Percentiles rank a stretch among this genome's conserved stretches.
Conservation (phyloP, 345 rosid species). For the Boechera divaricarpa region DNA sequence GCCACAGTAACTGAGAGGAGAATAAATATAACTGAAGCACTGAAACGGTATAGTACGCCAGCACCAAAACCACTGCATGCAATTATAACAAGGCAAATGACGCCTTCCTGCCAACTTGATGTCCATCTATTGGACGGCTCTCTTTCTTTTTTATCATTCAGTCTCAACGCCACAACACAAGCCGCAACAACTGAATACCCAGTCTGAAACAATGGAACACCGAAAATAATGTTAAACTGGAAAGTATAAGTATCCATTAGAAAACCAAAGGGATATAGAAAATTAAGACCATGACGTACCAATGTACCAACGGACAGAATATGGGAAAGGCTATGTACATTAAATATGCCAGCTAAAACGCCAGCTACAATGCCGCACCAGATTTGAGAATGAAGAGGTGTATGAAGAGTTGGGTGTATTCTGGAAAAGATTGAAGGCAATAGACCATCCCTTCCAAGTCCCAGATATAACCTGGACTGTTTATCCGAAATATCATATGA, state of each 20-base stretch:
- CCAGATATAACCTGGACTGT: conserved; percentile 94
- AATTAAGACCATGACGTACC: conserved; percentile 56
- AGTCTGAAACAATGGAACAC: conserved; percentile 61
- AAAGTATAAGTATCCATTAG: conserved; percentile 16
- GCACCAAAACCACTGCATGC: conserved; percentile 80
- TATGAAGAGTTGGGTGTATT: conserved; percentile 78
- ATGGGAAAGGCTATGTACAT: conserved; percentile 81
- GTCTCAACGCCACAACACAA: conserved; percentile 79
- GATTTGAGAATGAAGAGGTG: conserved; percentile 91
- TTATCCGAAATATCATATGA: conserved; percentile 40
- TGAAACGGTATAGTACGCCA: conserved; percentile 68
- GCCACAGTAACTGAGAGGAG: conserved; percentile 59
- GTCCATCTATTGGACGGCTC: conserved; percentile 57
- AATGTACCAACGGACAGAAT: conserved; percentile 95
- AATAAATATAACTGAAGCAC: conserved; percentile 58
- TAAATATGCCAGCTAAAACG: conserved; percentile 78
- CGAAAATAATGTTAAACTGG: conserved; percentile 1
- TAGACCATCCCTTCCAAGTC: conserved; percentile 95
- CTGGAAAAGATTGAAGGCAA: conserved; percentile 86
- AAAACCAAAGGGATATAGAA: conserved; percentile 16
- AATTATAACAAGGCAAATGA: conserved; percentile 65
- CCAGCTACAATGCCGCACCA: conserved; percentile 93
- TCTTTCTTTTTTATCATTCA: conserved; percentile 65
- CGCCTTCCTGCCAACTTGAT: conserved; percentile 79
- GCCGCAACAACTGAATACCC: conserved; percentile 99